A percentile compares a stretch with the other conserved stretches of the same genome.
Conservation (phyloP, 768 basidiomycete species). For the Psilocybe sp. region DNA sequence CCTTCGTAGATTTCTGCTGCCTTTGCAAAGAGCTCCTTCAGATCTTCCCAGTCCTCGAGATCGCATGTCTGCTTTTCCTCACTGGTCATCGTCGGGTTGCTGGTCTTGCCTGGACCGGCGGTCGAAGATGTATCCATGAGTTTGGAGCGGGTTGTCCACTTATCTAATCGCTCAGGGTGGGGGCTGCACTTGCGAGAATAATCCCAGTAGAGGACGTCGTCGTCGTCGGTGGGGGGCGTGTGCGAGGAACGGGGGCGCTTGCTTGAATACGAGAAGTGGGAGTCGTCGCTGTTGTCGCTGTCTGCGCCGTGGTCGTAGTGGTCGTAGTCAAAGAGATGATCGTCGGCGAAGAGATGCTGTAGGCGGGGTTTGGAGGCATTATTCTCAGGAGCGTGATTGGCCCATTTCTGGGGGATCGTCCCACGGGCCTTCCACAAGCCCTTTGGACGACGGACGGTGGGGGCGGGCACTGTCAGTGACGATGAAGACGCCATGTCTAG, state of each 20-base stretch:
- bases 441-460: conserved; percentile 26
- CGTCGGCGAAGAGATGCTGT: conserved; percentile 7
- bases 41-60: conserved; percentile 61
- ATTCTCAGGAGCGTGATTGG: conserved; percentile 12
- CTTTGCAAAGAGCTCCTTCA: conserved; percentile 59
- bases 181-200: conserved; percentile 29
- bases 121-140: conserved; percentile 40
- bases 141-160: conserved; percentile 31
- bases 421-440: conserved; percentile 46
- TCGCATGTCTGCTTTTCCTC: conserved; percentile 22
- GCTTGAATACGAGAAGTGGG: not conserved
- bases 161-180: conserved; percentile 24
- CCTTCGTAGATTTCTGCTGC: conserved; percentile 60
- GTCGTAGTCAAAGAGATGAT: not conserved
- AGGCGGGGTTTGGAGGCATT: conserved; percentile 9
- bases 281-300: conserved; percentile 1
- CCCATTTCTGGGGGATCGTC: conserved; percentile 27
- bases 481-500: conserved; percentile 9
- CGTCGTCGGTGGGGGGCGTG: conserved; percentile 6
- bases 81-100: not conserved
- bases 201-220: conserved; percentile 30
- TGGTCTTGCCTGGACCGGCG: conserved; percentile 19
- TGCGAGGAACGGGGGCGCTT: not conserved
- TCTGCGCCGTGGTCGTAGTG: not conserved
- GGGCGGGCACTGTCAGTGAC: conserved; percentile 12